Base-by-base conservation (phyloP, 495 filamentous ascomycete genomes). In the Tuber indicum region DNA sequence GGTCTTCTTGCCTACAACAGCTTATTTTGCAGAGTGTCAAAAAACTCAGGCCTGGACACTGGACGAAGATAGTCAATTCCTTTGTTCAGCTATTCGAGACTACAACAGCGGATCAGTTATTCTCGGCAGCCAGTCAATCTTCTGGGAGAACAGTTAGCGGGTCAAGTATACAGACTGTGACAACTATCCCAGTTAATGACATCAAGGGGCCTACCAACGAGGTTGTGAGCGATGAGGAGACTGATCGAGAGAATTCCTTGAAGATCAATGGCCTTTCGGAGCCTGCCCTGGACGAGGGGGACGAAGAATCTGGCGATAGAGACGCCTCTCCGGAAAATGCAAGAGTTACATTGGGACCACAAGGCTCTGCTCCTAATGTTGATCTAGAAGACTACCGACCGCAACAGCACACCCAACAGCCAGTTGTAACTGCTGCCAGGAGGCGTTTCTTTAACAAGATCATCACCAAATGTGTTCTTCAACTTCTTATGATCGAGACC, bases 401-500 rank as follows among this genome's bases (percentile, higher is more conserved):
- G 26, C 88, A 89, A 76, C 86, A 87, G 9, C 87, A 94, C 14
- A 91, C 93, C 82, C 93, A 95, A 82, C 93, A 97, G 73, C 93
- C 96, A 0, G 88, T 97, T 45, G 94, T 99, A 17, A 98, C 96
- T 10, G 92, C 93, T 3, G 93, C 95, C 2, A 91, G 96, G 42
- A 90, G 96, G n/a, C 91, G 93, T 41, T 97, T 97, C 85, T 99
- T 99, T 88, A 99, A 98, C 84, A 92, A 95, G 80, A 99, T 99
- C 84, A 99, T 99, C 85, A 97, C 93, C n/a, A 94, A 94, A 81
- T 99, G 96, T 84, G 96, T 99, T 17, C 87, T 99, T 21, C 96
- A 98, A 83, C 87, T 99, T 6, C 90, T 99, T 73, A 98, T 98
- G 93, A 99, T 99, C 84, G 96, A 98, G 84, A 99, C 96, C 1